A percentile compares a stretch with the other conserved stretches of the same genome.
phyloP scores from a whole-genome alignment of 805 yeast genomes.

The Cyberlindnera saturnus region DNA sequence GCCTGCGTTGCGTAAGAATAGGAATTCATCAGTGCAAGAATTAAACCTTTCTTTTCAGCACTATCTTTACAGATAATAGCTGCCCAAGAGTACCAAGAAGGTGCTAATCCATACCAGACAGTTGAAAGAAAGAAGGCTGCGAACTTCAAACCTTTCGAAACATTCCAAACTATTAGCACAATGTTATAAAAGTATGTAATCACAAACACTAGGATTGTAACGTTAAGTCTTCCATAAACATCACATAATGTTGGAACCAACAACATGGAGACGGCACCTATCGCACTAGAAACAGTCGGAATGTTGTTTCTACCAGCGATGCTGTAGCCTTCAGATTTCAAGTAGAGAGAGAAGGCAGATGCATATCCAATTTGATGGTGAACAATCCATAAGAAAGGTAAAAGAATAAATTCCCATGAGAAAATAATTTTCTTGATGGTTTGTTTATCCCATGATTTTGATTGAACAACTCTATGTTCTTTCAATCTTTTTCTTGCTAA shows the following conservation, averaged over 20 bases:
- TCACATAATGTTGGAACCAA: constrained; percentile 3
- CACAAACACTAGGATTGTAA: background rate
- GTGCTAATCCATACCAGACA: constrained; percentile 4
- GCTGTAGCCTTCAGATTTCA: constrained; percentile 2
- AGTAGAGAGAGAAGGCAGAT: constrained; percentile 4
- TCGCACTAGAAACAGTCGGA: constrained; percentile 3
- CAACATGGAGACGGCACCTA: constrained; percentile 1
- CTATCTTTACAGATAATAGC: constrained; percentile 8
- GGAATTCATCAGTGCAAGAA: constrained; percentile 8
- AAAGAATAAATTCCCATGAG: too few relatives aligned
- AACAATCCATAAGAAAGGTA: too few relatives aligned
- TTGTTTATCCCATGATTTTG: too few relatives aligned
- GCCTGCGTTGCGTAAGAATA: constrained; percentile 10
- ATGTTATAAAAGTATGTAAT: background rate
- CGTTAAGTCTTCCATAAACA: constrained; percentile 2
- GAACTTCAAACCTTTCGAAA: background rate
- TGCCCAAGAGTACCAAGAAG: constrained; percentile 7
- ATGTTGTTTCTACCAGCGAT: constrained; percentile 4
- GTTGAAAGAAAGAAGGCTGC: background rate
- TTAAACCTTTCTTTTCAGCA: constrained; percentile 10
- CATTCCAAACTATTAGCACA: background rate
- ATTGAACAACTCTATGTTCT: too few relatives aligned
- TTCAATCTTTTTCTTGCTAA: too few relatives aligned
- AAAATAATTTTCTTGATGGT: too few relatives aligned
- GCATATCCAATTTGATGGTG: too few relatives aligned